Conservation (phyloP, 2,329 filamentous ascomycete species). For the Hypoxylon sp. region DNA sequence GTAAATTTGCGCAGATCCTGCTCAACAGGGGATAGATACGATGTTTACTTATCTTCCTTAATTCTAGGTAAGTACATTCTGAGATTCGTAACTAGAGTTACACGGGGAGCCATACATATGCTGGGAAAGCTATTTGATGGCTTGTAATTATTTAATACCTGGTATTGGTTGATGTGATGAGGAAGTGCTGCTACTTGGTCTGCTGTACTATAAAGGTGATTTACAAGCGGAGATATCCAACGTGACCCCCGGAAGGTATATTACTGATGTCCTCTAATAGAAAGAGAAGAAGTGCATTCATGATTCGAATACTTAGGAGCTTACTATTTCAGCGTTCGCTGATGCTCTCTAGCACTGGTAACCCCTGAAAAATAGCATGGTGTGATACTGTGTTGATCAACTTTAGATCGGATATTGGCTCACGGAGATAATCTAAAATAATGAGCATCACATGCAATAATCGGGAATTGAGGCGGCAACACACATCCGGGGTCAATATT, state of each 20-base stretch:
- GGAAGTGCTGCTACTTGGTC: neutral
- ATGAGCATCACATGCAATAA: constrained; percentile 21
- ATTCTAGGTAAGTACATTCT: neutral
- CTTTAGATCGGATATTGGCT: neutral
- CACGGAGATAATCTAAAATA: neutral
- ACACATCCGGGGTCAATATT: constrained; percentile 11
- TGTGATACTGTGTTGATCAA: neutral
- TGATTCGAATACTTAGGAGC: neutral
- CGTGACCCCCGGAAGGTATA: neutral
- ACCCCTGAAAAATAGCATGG: neutral
- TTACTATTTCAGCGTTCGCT: neutral
- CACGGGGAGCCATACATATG: neutral
- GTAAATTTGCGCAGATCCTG: neutral
- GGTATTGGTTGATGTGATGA: neutral
- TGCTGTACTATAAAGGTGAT: neutral
- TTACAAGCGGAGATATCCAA: neutral
- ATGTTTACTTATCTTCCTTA: neutral
- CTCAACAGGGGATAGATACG: neutral
- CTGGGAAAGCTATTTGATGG: neutral
- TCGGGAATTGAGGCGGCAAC: constrained; percentile 34
- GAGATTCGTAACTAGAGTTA: neutral
- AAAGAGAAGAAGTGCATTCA: neutral
- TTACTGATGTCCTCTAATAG: neutral
- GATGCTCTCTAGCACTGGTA: neutral
- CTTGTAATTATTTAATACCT: neutral